Evolutionary conservation across 1,284 basidiomycete genomes (phyloP).

Genomic region (Pseudomicrostroma phylloplanum): DNA sequence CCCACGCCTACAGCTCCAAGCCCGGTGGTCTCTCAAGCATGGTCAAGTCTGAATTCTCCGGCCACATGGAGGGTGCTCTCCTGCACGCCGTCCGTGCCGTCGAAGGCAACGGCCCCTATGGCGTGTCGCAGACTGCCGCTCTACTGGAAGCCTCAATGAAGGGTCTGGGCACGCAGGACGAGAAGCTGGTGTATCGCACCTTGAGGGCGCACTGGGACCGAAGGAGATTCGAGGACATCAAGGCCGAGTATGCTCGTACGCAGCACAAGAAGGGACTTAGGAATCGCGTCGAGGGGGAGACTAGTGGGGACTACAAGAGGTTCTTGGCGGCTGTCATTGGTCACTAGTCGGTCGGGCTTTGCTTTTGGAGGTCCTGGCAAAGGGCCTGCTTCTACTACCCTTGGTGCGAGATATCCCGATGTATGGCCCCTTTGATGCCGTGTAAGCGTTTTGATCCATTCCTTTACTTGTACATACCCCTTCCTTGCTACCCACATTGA

Average conservation of each 20-base stretch:
- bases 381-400: no score
- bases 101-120: slow-evolving; percentile 27
- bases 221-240: slow-evolving; percentile 38
- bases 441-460: no score
- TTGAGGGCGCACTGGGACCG: slow-evolving; percentile 45
- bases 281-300: slow-evolving; percentile 39
- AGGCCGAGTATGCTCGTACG: slow-evolving; percentile 41
- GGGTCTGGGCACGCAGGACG: slow-evolving; percentile 46
- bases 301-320: slow-evolving; percentile 39
- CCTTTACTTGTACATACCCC: no score
- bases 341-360: slow-evolving; percentile 4
- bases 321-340: slow-evolving; percentile 35
- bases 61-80: slow-evolving; percentile 44
- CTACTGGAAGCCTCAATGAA: slow-evolving; percentile 45
- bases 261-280: slow-evolving; percentile 39
- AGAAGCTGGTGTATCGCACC: slow-evolving; percentile 33
- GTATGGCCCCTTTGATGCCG: no score
- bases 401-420: no score
- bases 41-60: slow-evolving; percentile 33
- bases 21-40: background rate
- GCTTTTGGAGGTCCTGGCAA: no score
- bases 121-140: slow-evolving; percentile 42
- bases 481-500: no score
- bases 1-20: slow-evolving; percentile 33
- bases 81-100: slow-evolving; percentile 46